Evolutionary conservation across 1,284 basidiomycete species (phyloP).

Genomic region (Serendipita sp.): DNA sequence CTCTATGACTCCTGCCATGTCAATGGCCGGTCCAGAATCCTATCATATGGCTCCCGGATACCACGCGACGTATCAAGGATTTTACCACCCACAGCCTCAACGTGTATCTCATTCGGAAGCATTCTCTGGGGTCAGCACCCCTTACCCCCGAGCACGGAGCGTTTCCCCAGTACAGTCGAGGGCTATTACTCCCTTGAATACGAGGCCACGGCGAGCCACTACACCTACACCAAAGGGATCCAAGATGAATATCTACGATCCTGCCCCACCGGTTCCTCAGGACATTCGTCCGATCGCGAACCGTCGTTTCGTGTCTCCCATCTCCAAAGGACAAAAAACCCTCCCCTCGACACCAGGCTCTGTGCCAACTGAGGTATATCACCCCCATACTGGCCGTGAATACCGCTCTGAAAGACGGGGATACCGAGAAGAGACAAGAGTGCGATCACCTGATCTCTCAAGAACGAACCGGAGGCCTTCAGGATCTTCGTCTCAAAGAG

Average conservation of each 20-base stretch:
- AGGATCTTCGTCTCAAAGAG: background rate
- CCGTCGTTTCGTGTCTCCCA: background rate
- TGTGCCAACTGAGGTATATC: background rate
- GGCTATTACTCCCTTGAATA: background rate
- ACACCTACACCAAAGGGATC: background rate
- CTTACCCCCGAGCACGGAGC: background rate
- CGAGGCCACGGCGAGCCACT: background rate
- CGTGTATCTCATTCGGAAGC: background rate
- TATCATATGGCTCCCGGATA: background rate
- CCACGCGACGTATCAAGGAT: background rate
- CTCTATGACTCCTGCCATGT: background rate
- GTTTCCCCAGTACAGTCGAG: background rate
- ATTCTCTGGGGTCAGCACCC: background rate
- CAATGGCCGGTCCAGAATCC: background rate
- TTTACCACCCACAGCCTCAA: slow-evolving; percentile 4
- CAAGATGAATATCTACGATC: background rate
- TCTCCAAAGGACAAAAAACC: background rate
- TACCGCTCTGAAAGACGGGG: background rate
- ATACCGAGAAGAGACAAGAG: background rate
- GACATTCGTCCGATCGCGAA: background rate
- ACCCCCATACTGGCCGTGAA: background rate
- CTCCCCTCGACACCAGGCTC: background rate
- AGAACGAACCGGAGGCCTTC: background rate
- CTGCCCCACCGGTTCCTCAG: background rate
- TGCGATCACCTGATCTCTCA: background rate